phyloP scores from a whole-genome alignment of 2,329 filamentous ascomycete species.

The Boeremia exigua region DNA sequence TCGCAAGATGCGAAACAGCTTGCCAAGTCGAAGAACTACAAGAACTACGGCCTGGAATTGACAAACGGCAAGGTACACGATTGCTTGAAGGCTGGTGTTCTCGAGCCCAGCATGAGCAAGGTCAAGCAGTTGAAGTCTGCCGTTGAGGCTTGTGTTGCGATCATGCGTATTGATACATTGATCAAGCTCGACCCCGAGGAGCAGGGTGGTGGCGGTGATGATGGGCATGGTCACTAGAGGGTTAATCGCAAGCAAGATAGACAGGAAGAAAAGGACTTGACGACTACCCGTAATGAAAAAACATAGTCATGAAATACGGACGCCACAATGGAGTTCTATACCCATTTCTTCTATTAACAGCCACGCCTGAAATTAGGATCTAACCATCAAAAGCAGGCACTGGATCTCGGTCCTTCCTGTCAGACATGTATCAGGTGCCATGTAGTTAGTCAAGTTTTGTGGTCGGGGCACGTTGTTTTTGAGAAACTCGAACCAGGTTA shows the following conservation, averaged over 20 bases:
- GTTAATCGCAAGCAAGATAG: constrained; percentile 7
- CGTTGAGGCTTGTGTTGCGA: constrained; percentile 97
- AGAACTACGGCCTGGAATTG: constrained; percentile 96
- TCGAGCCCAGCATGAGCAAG: constrained; percentile 98
- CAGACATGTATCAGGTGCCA: too few species aligned
- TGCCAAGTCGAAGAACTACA: constrained; percentile 95
- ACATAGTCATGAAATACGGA: constrained; percentile 17
- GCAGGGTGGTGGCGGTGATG: constrained; percentile 72
- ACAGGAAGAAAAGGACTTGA: constrained; percentile 11
- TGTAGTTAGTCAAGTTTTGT: too few species aligned
- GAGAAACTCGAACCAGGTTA: too few species aligned
- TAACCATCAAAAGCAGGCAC: too few species aligned
- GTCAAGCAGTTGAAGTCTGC: constrained; percentile 97
- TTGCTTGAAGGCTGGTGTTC: constrained; percentile 89
- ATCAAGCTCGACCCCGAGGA: constrained; percentile 97
- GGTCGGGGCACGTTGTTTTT: too few species aligned
- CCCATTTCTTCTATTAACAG: background rate
- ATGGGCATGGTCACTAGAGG: constrained; percentile 79
- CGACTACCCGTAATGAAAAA: constrained; percentile 20
- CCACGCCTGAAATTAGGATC: too few species aligned
- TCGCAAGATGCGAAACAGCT: constrained; percentile 84
- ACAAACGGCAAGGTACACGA: constrained; percentile 89
- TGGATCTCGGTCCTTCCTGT: too few species aligned
- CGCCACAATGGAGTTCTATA: constrained; percentile 16
- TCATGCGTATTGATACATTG: constrained; percentile 98